Conservation (phyloP, 2,329 filamentous ascomycete species). For the Esteya vermicola region DNA sequence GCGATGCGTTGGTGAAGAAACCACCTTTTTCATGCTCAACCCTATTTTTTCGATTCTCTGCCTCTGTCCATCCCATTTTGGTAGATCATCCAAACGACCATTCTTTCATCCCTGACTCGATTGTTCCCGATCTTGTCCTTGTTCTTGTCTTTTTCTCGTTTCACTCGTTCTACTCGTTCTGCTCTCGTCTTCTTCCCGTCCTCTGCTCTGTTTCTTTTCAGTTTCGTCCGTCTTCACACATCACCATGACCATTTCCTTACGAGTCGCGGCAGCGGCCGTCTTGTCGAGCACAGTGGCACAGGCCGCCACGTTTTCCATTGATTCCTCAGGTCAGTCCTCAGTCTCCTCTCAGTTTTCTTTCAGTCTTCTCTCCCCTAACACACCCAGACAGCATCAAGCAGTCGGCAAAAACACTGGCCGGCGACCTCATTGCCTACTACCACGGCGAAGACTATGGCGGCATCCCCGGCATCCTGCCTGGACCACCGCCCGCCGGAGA, state of each 20-base stretch:
- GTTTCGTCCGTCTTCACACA: neutral
- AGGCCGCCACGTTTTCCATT: conserved; percentile 5
- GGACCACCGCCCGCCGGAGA: conserved; percentile 37
- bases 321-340: conserved; percentile 4
- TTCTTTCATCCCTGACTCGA: neutral
- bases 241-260: neutral
- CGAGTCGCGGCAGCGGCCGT: neutral
- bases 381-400: conserved; percentile 10
- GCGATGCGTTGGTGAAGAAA: too few relatives aligned
- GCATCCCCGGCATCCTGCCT: conserved; percentile 41
- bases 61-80: neutral
- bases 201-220: neutral
- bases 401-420: conserved; percentile 12
- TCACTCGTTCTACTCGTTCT: neutral
- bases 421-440: conserved; percentile 18
- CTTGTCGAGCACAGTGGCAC: neutral
- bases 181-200: neutral
- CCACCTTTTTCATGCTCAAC: too few relatives aligned
- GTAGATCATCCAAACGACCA: neutral
- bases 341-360: neutral
- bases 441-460: conserved; percentile 21
- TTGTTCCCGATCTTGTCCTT: neutral
- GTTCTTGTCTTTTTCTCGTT: neutral
- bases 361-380: neutral
- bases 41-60: neutral